Base-by-base conservation (phyloP, 805 yeast genomes). In the Hanseniaspora guilliermondii region DNA sequence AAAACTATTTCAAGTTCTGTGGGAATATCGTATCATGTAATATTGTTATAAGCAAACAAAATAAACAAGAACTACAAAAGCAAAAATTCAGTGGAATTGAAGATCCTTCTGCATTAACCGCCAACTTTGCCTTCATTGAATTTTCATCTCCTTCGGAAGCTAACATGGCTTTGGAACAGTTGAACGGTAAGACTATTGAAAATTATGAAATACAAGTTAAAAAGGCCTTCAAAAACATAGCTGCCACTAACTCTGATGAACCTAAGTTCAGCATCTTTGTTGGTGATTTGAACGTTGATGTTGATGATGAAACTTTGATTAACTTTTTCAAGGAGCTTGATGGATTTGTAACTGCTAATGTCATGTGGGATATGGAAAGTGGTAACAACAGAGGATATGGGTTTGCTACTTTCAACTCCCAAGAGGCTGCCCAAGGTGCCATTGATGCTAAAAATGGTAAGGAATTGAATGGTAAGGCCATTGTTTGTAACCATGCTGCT, bases 361-460 rank as follows among this genome's bases (percentile, higher is more conserved):
- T 87, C 33, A 88, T 87, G 96, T 87, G 96, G 96, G 96, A 88
- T 66, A 86, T 87, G 94, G 89, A 85, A 66, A 83, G 93, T 25
- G 93, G 94, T 42, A 75, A 95, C 64, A 86, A 95, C 2, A 75
- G 96, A 69, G 95, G 96, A 37, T 87, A 87, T 64, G 96, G 96
- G 2, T 87, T 88, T 67, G 93, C 87, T 12, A 82, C 91, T 1
- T 88, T 88, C 62, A 67, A 71, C 27, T 77, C 75, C 25, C 77
- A 75, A 58, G 68, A 71, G 19, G 91, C 86, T 59, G 96, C 95
- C 2, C 87, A 83, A 61, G 67, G 66, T 50, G 94, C 94, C 30
- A 70, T 86, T 59, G 75, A 74, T 55, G 68, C 81, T 30, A 85
- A 83, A 87, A 83, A 83, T 65, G 94, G 95, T 49, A 76, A 74